Base-by-base conservation (phyloP, 2,329 filamentous ascomycete species). In the Cephalotrichum gorgonifer region DNA sequence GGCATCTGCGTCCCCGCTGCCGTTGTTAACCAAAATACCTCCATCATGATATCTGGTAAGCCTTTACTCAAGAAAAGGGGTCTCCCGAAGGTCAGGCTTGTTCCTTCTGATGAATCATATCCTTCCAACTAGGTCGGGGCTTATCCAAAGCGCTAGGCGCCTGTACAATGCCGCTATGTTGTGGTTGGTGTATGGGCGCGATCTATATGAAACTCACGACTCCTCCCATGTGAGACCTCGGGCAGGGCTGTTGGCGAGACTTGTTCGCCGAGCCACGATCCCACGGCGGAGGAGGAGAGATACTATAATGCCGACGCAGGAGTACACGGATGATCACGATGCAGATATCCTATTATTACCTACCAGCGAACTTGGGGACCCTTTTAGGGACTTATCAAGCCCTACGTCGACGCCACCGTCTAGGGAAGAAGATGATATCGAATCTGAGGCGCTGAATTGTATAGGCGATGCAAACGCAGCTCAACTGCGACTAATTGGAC, bases 371-470 rank as follows among this genome's bases (percentile, higher is more conserved):
- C 12, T 11, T 33, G n/a, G n/a, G 4, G 12, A 15, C n/a, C 30
- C 30, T 11, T 33, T 33, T 15, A 11, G 12, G 12, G 30, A 33
- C 30, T 4, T 33, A 14, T 15, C 30, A 60, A 3, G 57, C 56
- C n/a, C 57, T 44, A 0, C 65, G 61, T 3, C 48, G 43, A 3
- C n/a, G n/a, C n/a, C 12, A 11, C 12, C 30, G 30, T 4, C 30
- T 11, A 11, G 30, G 30, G 30, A 14, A 33, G 30, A 33, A 3
- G 30, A n/a, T n/a, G n/a, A 33, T 14, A n/a, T n/a, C n/a, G 30
- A 33, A 33, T 4, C 12, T 15, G 12, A 4, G 30, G 6, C 12
- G 30, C n/a, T 33, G 12, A 15, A 33, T 11, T 33, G 30, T 11
- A 14, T 33, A 33, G n/a, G n/a, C n/a, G n/a, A n/a, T n/a, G n/a